Evolutionary conservation across 164 flowering plant species (phyloP), one percentile per base, ranked within the genome.

Genomic region (Protea cynaroides): DNA sequence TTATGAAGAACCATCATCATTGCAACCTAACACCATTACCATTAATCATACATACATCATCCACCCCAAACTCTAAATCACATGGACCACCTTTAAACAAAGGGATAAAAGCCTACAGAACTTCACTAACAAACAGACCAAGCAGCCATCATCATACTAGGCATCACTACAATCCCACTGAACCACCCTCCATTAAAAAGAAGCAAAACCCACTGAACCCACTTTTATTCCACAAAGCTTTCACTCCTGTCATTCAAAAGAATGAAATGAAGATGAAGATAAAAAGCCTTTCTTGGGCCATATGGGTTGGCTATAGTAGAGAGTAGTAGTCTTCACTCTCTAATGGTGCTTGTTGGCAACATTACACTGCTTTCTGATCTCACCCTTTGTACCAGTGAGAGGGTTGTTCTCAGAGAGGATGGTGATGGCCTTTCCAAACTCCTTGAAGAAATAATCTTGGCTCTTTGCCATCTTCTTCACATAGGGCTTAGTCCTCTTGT

Each of bases 401-500:
- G 98, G 98, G 72, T 93, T 90, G 78, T 93, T 93, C 84, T 90
- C 98, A 59, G 98, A 79, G 11, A 93, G 86, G 25, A 82, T 80
- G 64, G 92, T 65, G 56, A 93, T 81, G 69, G 92, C 97, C 64
- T 86, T 83, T 13, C 86, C 47, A 55, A 88, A 93, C 70, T 93
- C 84, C 80, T 82, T 78, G 73, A 85, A 84, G 84, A 88, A 93
- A 76, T 93, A 90, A 62, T 81, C 91, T 56, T 87, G 85, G 76
- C 80, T 85, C 77, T 90, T 90, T 49, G 97, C 98, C 97, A 93
- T 90, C 74, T 93, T 93, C 87, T 83, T 83, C 65, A 93, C 98
- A 68, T 60, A 90, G 0, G 89, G 86, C 68, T 80, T 84, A 12
- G 98, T 93, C 72, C 93, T 80, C 72, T 81, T 79, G 76, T 93